Evolutionary conservation across 2,329 filamentous ascomycete species (phyloP).

Genomic region (Penicillium sp.): DNA sequence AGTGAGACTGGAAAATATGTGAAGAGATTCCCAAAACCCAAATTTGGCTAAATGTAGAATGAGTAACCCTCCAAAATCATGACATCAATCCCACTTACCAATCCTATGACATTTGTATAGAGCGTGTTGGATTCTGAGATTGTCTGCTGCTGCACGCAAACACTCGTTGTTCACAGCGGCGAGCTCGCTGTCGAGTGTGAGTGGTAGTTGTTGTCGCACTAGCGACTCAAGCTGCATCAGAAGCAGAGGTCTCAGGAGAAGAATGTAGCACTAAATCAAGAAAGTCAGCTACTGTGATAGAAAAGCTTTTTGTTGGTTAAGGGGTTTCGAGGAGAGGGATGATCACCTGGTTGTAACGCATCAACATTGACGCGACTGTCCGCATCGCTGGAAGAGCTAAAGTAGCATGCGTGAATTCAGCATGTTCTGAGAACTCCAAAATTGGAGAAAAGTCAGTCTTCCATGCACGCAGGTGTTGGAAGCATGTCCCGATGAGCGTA

Average conservation of each 20-base stretch:
- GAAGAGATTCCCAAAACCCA: constrained; percentile 27
- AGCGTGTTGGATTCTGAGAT: neutral
- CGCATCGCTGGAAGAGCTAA: constrained; percentile 7
- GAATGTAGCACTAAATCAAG: constrained; percentile 7
- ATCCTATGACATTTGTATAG: constrained; percentile 1
- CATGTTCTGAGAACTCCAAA: neutral
- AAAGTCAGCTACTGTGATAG: neutral
- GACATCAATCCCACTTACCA: neutral
- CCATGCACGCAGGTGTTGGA: neutral
- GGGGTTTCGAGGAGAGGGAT: no score
- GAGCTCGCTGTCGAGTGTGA: neutral
- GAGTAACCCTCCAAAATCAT: neutral
- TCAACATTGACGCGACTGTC: constrained; percentile 10
- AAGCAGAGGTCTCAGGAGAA: constrained; percentile 12
- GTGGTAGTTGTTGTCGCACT: neutral
- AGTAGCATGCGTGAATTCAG: neutral
- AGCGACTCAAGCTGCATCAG: constrained; percentile 9
- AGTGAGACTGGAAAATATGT: constrained; percentile 25
- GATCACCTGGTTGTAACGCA: constrained; percentile 16
- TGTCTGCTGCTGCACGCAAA: neutral
- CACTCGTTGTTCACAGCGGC: neutral
- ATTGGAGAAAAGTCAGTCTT: neutral
- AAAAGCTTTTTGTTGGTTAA: neutral
- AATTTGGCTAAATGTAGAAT: constrained; percentile 16
- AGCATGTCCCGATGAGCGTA: neutral